These are phyloP conservation scores for Didymella arachidicola DNA, from an alignment of 2,329 filamentous ascomycete genomes.

Conservation along the genomic window DNA sequence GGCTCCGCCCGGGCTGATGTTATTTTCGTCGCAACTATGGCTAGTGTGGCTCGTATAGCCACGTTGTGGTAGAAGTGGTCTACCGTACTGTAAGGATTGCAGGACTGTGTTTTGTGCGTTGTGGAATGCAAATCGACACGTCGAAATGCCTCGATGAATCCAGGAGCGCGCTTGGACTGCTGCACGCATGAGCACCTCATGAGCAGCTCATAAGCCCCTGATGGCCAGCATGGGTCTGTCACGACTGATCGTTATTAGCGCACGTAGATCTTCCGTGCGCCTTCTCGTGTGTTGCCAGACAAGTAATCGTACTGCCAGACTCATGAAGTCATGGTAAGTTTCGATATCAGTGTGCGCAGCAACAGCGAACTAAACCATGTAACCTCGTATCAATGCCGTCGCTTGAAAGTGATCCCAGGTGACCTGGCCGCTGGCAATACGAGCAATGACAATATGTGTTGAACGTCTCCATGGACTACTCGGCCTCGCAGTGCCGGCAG, in stretches of 20 bases:
- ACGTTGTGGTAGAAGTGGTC: neutral
- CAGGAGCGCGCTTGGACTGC: neutral
- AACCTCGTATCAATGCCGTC: neutral
- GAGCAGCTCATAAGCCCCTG: neutral
- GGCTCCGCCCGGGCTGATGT: conserved; percentile 12
- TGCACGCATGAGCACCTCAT: neutral
- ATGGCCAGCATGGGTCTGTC: conserved; percentile 1
- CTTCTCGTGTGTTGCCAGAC: neutral
- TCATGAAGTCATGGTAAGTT: neutral
- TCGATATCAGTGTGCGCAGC: neutral
- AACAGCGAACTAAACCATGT: neutral
- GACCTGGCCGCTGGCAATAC: conserved; percentile 7
- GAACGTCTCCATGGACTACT: neutral
- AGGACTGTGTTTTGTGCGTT: neutral
- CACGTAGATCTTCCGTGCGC: conserved; percentile 3
- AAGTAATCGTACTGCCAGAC: neutral
- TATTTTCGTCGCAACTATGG: conserved; percentile 9
- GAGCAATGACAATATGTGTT: conserved; percentile 3
- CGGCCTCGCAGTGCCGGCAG: conserved; percentile 2
- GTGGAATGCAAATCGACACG: neutral
- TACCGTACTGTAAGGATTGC: neutral
- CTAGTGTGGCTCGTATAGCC: neutral
- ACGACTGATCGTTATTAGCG: neutral
- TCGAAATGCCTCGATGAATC: neutral
- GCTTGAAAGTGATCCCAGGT: neutral